Percentiles rank a stretch among this genome's conserved stretches.
These are phyloP conservation scores for Corymbia citriodora DNA, from an alignment of 441 rosid genomes.

Conservation along the genomic window DNA sequence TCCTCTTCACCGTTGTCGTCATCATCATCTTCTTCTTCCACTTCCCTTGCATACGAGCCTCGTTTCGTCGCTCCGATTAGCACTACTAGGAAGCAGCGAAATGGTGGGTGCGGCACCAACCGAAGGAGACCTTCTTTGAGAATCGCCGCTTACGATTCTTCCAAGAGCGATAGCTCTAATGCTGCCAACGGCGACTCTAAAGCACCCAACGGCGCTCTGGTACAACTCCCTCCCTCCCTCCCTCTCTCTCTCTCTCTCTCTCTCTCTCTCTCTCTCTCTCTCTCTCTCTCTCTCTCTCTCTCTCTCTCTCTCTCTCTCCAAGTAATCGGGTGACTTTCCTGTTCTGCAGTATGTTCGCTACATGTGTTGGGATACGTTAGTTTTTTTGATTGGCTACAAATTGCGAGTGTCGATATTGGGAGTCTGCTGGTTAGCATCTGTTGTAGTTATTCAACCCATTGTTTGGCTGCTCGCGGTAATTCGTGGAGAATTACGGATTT, in stretches of 20 bases:
- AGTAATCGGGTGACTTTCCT: background rate
- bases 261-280: background rate
- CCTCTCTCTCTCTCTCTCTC: background rate
- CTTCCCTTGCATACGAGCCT: background rate
- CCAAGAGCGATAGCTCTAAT: constrained; percentile 31
- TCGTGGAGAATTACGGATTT: background rate
- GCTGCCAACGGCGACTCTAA: constrained; percentile 47
- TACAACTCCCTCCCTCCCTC: background rate
- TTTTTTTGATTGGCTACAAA: background rate
- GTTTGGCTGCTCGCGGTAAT: background rate
- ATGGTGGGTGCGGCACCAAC: background rate
- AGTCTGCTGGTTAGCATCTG: background rate
- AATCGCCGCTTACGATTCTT: constrained; percentile 59
- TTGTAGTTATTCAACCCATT: background rate
- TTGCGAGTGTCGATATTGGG: background rate
- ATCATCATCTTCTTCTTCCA: constrained; percentile 11
- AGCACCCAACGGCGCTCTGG: constrained; percentile 62
- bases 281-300: background rate
- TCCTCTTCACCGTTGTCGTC: constrained; percentile 12
- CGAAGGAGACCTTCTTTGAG: constrained; percentile 24
- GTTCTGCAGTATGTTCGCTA: background rate
- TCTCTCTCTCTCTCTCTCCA: background rate
- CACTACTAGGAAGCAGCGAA: background rate
- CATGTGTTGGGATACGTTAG: background rate
- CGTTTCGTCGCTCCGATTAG: background rate